phyloP scores from a whole-genome alignment of 805 yeast species.

The Saccharomycopsis capsularis region DNA sequence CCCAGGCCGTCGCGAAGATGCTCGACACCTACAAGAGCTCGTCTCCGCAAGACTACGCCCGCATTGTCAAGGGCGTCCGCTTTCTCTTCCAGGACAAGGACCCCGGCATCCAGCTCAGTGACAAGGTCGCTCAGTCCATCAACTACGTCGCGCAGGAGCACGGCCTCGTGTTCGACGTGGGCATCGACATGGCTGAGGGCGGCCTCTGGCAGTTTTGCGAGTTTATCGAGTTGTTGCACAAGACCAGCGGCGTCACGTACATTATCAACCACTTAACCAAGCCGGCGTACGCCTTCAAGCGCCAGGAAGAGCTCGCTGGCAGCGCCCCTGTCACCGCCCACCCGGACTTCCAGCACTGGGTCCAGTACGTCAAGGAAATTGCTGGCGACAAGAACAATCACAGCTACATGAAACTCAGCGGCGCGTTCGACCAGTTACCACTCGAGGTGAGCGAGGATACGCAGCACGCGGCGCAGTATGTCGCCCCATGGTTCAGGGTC shows the following conservation, averaged over 20 bases:
- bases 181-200: conserved; percentile 33
- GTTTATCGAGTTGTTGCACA: conserved; percentile 26
- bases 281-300: conserved; percentile 29
- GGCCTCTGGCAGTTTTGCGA: conserved; percentile 39
- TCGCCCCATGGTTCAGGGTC: conserved; percentile 32
- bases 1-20: conserved; percentile 21
- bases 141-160: conserved; percentile 29
- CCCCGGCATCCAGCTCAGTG: conserved; percentile 29
- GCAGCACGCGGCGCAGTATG: conserved; percentile 21
- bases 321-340: conserved; percentile 13
- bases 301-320: neutral
- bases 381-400: conserved; percentile 18
- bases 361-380: conserved; percentile 23
- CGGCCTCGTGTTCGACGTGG: conserved; percentile 35
- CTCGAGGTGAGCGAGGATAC: conserved; percentile 21
- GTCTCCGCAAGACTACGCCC: conserved; percentile 18
- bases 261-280: conserved; percentile 39
- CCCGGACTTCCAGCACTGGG: conserved; percentile 24
- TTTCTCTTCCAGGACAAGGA: conserved; percentile 40
- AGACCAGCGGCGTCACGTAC: conserved; percentile 28
- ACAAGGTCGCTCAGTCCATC: conserved; percentile 29
- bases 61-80: conserved; percentile 34
- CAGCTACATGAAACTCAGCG: conserved; percentile 35
- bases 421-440: conserved; percentile 35
- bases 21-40: conserved; percentile 20